Base-by-base conservation (phyloP, 345 rosid genomes). In the Trapa bicornis region DNA sequence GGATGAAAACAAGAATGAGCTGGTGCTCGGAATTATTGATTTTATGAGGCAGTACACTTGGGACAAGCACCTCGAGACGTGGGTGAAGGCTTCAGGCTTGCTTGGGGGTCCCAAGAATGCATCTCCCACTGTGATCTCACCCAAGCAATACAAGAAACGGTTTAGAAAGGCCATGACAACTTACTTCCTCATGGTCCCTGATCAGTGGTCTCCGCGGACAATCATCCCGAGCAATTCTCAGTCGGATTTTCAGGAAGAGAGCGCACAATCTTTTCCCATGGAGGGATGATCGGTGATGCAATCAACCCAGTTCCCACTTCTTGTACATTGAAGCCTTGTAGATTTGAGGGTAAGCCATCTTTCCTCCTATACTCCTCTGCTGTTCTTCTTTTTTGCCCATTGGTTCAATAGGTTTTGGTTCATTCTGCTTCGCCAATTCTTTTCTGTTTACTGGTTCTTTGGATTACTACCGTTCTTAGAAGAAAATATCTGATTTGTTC, bases 41-140 rank as follows among this genome's bases (percentile, higher is more conserved):
- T 94, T 91, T 74, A 77, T 94, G 97, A 86, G 97, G 85, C 99
- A 91, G 67, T 94, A 94, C 76, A 91, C 97, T 8, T 93, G 91
- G 97, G 98, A 93, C 85, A 94, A 94, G 85, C 99, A 89, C 72
- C 83, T 94, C 38, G 97, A 94, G 79, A 86, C 96, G 14, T 91
- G 96, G 96, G 96, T 94, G 67, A 91, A 87, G 68, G 81, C 90
- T 1, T 74, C 96, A 16, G 91, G 85, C 72, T 85, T 94, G 50
- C 91, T 89, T 17, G 97, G 97, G 0, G 96, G 97, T 65, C 69
- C 84, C 1, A 91, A 67, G 79, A 89, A 87, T 64, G 39, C 86
- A 14, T 22, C 91, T 41, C 97, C 99, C 14, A 89, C 97, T 2
- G 95, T 94, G 64, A 87, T 94, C 65, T 91, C 99, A 2, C 97